Evolutionary conservation across 2,329 filamentous ascomycete species (phyloP).

Genomic region (Aspergillus sergii): DNA sequence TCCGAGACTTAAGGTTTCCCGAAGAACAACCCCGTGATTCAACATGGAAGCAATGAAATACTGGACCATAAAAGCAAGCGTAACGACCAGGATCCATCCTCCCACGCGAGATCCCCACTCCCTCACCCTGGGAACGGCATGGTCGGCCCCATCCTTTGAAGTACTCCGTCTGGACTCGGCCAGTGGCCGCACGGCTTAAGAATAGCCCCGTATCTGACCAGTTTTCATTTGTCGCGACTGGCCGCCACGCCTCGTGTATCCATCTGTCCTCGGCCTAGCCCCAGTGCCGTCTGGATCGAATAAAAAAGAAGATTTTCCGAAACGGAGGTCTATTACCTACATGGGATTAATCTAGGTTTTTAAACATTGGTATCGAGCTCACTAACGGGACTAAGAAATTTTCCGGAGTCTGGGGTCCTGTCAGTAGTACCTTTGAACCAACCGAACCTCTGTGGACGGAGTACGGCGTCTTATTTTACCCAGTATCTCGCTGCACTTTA

Average conservation of each 20-base stretch:
- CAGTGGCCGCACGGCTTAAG: slow-evolving; percentile 1
- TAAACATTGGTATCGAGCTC: background rate
- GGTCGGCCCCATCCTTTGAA: slow-evolving; percentile 3
- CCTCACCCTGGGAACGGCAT: slow-evolving; percentile 5
- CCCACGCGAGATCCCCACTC: slow-evolving; percentile 6
- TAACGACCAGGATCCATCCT: slow-evolving; percentile 5
- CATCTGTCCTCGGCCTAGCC: slow-evolving; percentile 1
- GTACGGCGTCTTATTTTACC: background rate
- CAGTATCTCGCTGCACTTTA: background rate
- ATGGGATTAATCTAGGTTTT: background rate
- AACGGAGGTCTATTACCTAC: background rate
- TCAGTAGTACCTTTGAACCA: slow-evolving; percentile 2
- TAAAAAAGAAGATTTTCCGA: slow-evolving; percentile 5
- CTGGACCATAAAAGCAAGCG: background rate
- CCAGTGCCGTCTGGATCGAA: background rate
- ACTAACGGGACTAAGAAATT: slow-evolving; percentile 4
- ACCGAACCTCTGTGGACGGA: background rate
- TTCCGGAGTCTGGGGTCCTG: slow-evolving; percentile 4
- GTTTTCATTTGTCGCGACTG: background rate
- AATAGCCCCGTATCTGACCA: background rate
- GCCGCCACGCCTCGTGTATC: slow-evolving; percentile 3
- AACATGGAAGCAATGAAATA: background rate
- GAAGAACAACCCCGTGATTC: slow-evolving; percentile 1
- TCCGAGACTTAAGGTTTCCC: slow-evolving; percentile 1
- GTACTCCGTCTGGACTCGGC: slow-evolving; percentile 1